Conservation (phyloP, 176 grass and related monocot genomes). For the Oryza longistaminata region DNA sequence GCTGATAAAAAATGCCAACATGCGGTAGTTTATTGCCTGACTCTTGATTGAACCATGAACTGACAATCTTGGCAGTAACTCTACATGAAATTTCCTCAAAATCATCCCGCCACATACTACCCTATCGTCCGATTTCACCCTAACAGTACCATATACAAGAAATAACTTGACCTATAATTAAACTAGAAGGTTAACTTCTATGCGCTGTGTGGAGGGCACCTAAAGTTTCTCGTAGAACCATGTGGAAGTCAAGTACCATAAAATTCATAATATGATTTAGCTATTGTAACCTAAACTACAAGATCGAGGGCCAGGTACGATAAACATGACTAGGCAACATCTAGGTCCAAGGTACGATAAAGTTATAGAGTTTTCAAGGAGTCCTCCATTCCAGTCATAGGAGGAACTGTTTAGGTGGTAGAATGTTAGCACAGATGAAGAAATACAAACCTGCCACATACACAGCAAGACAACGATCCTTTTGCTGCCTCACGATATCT, state of each 20-base stretch:
- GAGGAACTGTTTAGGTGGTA: conserved; percentile 37
- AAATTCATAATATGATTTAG: conserved; percentile 22
- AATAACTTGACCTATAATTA: background rate
- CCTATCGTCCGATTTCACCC: background rate
- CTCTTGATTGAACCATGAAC: conserved; percentile 32
- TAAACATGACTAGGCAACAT: conserved; percentile 3
- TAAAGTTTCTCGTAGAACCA: background rate
- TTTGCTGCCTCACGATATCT: conserved; percentile 57
- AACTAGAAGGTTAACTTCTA: background rate
- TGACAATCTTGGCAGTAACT: conserved; percentile 20
- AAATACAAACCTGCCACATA: conserved; percentile 98
- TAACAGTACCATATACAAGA: conserved; percentile 17
- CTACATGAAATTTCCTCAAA: background rate
- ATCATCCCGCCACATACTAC: background rate
- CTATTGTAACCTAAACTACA: conserved; percentile 16
- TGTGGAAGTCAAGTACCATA: background rate
- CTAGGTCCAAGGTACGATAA: conserved; percentile 13
- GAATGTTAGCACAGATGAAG: conserved; percentile 45
- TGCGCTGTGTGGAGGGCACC: background rate
- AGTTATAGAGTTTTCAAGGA: background rate
- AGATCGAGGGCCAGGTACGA: background rate
- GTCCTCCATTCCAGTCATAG: conserved; percentile 29
- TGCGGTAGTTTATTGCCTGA: conserved; percentile 12
- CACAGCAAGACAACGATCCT: conserved; percentile 65
- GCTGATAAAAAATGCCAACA: conserved; percentile 16